A percentile compares a stretch with the other conserved stretches of the same genome.
Conservation (phyloP, 2,329 filamentous ascomycete species). For the Knoxdaviesia proteae region DNA sequence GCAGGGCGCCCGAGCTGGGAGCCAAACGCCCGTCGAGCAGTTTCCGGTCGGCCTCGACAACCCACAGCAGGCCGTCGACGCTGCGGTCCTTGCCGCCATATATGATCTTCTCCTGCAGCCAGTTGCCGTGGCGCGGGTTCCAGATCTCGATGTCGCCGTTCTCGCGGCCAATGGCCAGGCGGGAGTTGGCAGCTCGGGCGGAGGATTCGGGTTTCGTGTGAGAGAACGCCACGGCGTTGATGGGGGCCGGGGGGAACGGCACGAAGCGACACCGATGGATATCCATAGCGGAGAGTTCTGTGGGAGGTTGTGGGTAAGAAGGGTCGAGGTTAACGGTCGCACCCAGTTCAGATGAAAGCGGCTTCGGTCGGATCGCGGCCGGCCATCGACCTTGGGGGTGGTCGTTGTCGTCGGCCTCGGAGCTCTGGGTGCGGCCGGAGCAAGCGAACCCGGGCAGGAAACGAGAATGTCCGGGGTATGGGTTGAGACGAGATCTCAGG, state of each 20-base stretch:
- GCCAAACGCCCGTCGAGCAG: constrained; percentile 39
- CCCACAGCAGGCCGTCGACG: constrained; percentile 83
- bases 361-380: no score
- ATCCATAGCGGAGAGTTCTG: constrained; percentile 42
- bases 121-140: constrained; percentile 66
- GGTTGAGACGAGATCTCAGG: no score
- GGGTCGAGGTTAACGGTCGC: no score
- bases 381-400: no score
- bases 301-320: no score
- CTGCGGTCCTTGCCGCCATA: constrained; percentile 67
- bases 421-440: no score
- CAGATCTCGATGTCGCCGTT: constrained; percentile 97
- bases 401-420: no score
- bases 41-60: constrained; percentile 59
- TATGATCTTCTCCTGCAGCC: constrained; percentile 80
- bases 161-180: constrained; percentile 73
- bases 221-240: constrained; percentile 89
- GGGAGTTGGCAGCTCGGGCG: constrained; percentile 32
- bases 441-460: no score
- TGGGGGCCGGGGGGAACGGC: constrained; percentile 72
- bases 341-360: no score
- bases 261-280: constrained; percentile 95
- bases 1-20: constrained; percentile 40
- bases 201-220: constrained; percentile 36
- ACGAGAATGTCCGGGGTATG: no score